Percentiles rank a stretch among this genome's conserved stretches.
These are phyloP conservation scores for Biscogniauxia mediterranea DNA, from an alignment of 2,329 filamentous ascomycete genomes.

Conservation along the genomic window DNA sequence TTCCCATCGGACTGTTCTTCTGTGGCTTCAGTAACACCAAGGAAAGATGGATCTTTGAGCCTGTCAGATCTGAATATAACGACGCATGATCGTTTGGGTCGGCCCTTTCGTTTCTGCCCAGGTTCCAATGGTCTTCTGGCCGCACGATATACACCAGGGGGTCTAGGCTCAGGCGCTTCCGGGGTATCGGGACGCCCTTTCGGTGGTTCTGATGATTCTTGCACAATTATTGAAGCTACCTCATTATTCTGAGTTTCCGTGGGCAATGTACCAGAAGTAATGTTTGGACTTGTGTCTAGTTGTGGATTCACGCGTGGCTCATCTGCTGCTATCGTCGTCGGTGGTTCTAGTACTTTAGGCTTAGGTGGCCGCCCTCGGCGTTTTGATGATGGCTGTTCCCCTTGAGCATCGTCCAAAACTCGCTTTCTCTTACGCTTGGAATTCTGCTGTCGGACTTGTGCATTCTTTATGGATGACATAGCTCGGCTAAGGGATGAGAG, in stretches of 20 bases:
- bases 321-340: neutral
- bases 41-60: constrained; percentile 26
- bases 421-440: constrained; percentile 13
- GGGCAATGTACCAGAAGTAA: neutral
- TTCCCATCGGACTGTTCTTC: neutral
- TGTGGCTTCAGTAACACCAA: constrained; percentile 4
- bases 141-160: constrained; percentile 29
- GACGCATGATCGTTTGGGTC: constrained; percentile 31
- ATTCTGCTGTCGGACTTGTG: constrained; percentile 1
- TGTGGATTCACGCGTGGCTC: neutral
- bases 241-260: neutral
- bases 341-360: constrained; percentile 3
- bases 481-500: constrained; percentile 17
- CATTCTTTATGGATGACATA: neutral
- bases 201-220: neutral
- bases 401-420: constrained; percentile 2
- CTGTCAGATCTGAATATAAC: constrained; percentile 28
- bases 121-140: constrained; percentile 29
- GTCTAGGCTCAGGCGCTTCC: constrained; percentile 6
- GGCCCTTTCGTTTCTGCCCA: constrained; percentile 24
- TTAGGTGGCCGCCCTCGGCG: constrained; percentile 10
- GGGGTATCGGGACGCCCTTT: constrained; percentile 1
- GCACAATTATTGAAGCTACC: neutral
- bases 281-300: neutral
- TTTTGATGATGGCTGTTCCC: constrained; percentile 2